Evolutionary conservation across 345 rosid species (phyloP).

Genomic region (Stellera chamaejasme): DNA sequence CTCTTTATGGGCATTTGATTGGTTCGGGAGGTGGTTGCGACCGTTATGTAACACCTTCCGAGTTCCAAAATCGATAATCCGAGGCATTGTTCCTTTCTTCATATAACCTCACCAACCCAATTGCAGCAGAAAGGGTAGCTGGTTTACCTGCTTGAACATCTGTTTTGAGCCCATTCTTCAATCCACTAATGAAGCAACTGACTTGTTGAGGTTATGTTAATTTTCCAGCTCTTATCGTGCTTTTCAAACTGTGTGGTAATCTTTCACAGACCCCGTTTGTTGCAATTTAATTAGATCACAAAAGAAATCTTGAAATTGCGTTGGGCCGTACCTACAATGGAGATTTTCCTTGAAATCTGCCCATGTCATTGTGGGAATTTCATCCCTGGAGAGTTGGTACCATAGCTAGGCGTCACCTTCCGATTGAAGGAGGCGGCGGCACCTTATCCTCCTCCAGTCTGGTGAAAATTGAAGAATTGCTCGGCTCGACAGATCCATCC

Average conservation of each 20-base stretch:
- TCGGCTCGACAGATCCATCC: slow-evolving; percentile 1
- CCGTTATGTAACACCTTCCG: background rate
- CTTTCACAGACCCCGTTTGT: background rate
- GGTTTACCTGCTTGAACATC: background rate
- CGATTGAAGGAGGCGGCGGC: background rate
- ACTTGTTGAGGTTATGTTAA: background rate
- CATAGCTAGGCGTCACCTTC: slow-evolving; percentile 2
- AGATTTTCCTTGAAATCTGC: background rate
- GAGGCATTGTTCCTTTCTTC: background rate
- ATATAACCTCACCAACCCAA: background rate
- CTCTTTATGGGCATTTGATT: background rate
- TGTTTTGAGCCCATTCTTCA: background rate
- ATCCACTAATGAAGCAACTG: background rate
- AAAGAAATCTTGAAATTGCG: slow-evolving; percentile 1
- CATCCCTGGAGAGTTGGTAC: background rate
- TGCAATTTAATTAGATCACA: background rate
- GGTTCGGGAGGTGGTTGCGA: background rate
- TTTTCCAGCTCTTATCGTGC: background rate
- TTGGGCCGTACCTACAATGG: background rate
- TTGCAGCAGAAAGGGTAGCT: background rate
- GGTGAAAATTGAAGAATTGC: background rate
- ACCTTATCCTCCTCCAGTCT: background rate
- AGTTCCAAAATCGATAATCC: too few relatives aligned
- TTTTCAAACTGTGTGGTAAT: background rate
- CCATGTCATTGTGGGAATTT: background rate